These are phyloP conservation scores for Arthromyces matolae DNA, from an alignment of 768 basidiomycete species.

Conservation along the genomic window DNA sequence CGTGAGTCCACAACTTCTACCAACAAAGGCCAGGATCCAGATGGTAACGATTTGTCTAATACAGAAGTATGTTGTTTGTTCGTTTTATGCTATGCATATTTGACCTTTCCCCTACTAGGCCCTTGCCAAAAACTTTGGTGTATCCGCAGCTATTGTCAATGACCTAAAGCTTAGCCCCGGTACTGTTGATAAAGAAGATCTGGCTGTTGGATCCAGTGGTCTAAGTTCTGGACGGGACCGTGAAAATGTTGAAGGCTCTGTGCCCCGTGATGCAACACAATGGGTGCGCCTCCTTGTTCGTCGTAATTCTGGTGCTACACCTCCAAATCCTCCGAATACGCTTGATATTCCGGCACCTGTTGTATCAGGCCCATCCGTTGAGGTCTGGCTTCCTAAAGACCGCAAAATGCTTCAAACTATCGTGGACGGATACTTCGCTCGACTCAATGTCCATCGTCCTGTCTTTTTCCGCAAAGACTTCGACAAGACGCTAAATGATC, in stretches of 20 bases:
- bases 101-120: constrained; percentile 32
- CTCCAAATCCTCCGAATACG: no score
- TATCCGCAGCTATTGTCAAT: constrained; percentile 64
- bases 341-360: constrained; percentile 31
- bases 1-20: constrained; percentile 25
- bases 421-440: constrained; percentile 68
- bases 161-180: constrained; percentile 52
- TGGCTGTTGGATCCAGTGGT: constrained; percentile 72
- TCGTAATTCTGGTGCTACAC: constrained; percentile 38
- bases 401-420: constrained; percentile 60
- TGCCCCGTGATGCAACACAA: constrained; percentile 55
- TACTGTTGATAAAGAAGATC: constrained; percentile 60
- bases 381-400: constrained; percentile 76
- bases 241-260: constrained; percentile 44
- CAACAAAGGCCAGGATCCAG: constrained; percentile 75
- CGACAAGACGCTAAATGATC: constrained; percentile 54
- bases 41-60: constrained; percentile 75
- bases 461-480: constrained; percentile 70
- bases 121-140: constrained; percentile 77
- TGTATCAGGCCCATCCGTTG: constrained; percentile 34
- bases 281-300: constrained; percentile 59
- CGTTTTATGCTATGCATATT: background rate
- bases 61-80: constrained; percentile 41
- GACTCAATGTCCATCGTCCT: constrained; percentile 78
- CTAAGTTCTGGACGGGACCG: constrained; percentile 69